Evolutionary conservation across 1,284 basidiomycete species (phyloP).

Genomic region (Apiotrichum montevideense): DNA sequence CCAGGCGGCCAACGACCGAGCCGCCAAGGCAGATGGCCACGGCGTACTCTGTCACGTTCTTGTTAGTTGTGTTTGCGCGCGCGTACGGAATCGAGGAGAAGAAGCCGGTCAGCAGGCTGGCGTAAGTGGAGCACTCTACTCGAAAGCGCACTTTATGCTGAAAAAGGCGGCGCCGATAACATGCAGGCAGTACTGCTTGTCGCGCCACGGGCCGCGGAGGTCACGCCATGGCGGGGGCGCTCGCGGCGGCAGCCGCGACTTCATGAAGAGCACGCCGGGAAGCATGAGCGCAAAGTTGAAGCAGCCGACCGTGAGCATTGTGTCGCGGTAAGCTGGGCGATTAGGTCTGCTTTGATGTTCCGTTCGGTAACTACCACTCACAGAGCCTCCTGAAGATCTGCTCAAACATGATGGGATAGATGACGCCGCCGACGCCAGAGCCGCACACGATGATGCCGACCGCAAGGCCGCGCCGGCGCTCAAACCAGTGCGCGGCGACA

Average conservation of each 20-base stretch:
- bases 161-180: constrained; percentile 6
- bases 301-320: constrained; percentile 20
- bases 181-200: constrained; percentile 10
- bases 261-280: constrained; percentile 21
- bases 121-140: no score
- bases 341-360: neutral
- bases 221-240: constrained; percentile 12
- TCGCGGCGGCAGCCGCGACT: constrained; percentile 19
- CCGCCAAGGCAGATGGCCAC: constrained; percentile 7
- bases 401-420: constrained; percentile 41
- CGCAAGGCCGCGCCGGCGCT: constrained; percentile 31
- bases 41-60: neutral
- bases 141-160: neutral
- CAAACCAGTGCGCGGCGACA: constrained; percentile 42
- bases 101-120: constrained; percentile 13
- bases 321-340: constrained; percentile 16
- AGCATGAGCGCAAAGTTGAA: constrained; percentile 21
- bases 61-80: neutral
- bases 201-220: constrained; percentile 10
- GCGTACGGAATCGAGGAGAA: constrained; percentile 10
- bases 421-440: constrained; percentile 37
- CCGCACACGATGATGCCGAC: constrained; percentile 39
- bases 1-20: constrained; percentile 11
- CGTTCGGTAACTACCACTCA: constrained; percentile 12
- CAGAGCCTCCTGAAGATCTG: constrained; percentile 27